Evolutionary conservation across 768 basidiomycete genomes (phyloP), one percentile per base, ranked within the genome.

Genomic region (Rhizopogon salebrosus): DNA sequence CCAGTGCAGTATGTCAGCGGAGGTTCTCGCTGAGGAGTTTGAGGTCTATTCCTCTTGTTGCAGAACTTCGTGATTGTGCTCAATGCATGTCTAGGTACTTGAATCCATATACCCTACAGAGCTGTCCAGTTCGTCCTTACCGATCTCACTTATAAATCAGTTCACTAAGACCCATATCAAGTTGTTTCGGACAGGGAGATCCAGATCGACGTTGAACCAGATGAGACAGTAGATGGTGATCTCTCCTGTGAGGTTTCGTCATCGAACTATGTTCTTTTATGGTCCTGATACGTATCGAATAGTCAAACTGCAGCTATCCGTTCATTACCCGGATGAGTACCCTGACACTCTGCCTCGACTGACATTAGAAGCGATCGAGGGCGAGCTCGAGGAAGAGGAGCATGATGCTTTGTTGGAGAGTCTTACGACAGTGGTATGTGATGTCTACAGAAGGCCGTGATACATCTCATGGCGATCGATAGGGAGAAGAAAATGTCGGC

Each of bases 41-140:
- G 93, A 98, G 84, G 93, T 95, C 62, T 58, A 55, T 51, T 58
- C 40, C 39, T 53, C 49, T 39, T 51, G 52, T 36, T 37, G 43
- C 41, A 20, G 39, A 27, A 26, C 40, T 41, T 45, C 51, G 38
- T 37, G 49, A n/a, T 27, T 57, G 29, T 43, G 46, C 59, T 50
- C 56, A 56, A 49, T 48, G 22, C 48, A 54, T 53, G 27, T 18
- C n/a, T 62, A 95, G 89, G 93, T 97, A 24, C 80, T 98, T 60
- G 93, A 95, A 72, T 87, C 92, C 3, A 98, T 98, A 68, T 98
- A 95, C 69, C 92, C 95, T 4, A 87, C 91, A 58, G 95, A 98
- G 70, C 75, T 97, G 53, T 80, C 87, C 63, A 89, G 95, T 97
- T 74, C 65, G 93, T 89, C 58, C 60, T 62, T 59, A 62, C 64